These are phyloP conservation scores for Echites panduratus DNA, from an alignment of 257 asterid genomes.

Conservation along the genomic window DNA sequence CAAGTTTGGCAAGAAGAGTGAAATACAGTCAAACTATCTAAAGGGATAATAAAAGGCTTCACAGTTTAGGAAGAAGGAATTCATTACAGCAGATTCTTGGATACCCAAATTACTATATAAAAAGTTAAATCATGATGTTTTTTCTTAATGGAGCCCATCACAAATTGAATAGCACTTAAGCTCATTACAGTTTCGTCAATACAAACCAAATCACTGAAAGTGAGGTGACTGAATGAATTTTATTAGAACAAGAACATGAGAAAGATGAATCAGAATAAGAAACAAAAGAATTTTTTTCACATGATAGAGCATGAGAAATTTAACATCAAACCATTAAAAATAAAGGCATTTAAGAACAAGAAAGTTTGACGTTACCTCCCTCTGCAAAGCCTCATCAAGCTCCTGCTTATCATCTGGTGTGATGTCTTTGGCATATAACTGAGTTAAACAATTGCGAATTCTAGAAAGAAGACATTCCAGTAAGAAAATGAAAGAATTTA, in stretches of 20 bases:
- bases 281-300: not conserved
- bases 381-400: constrained; percentile 48
- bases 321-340: not conserved
- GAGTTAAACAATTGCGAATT: constrained; percentile 44
- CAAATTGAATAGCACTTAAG: not conserved
- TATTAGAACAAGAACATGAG: not conserved
- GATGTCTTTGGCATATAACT: constrained; percentile 41
- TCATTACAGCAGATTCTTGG: not conserved
- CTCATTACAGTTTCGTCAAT: too few species aligned
- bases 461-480: constrained; percentile 16
- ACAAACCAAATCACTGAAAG: not conserved
- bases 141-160: not conserved
- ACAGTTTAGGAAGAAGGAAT: not conserved
- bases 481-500: constrained; percentile 1
- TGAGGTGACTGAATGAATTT: not conserved
- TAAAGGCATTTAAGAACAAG: not conserved
- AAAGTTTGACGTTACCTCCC: constrained; percentile 31
- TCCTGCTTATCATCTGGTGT: constrained; percentile 47
- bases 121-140: not conserved
- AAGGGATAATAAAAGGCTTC: not conserved
- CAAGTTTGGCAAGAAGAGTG: not conserved
- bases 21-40: not conserved
- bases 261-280: not conserved
- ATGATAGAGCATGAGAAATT: not conserved
- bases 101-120: not conserved